Evolutionary conservation across 352 stramenopile genomes (phyloP), one percentile per base, ranked within the genome.

Genomic region (Globisporangium splendens): DNA sequence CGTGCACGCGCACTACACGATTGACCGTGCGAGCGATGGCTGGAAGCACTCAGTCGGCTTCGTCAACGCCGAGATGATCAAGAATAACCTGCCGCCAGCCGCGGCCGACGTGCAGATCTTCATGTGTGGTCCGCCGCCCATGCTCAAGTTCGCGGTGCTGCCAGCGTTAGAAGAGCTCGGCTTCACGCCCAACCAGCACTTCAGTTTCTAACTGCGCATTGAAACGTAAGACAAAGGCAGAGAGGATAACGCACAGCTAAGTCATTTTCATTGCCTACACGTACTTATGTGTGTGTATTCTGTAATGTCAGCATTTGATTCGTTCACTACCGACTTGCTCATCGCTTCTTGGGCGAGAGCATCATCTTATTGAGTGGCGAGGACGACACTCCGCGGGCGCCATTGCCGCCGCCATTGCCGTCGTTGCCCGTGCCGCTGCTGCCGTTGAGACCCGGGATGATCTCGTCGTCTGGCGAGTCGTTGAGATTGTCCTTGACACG

Each of bases 71-170:
- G 88, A 93, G 13, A 98, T 99, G 96, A 97, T 98, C 74, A 77
- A 88, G 59, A 71, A 79, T 50, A 83, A 98, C 73, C 66, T 99
- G 46, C 92, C 90, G 18, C 72, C 69, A 33, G 78, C 93, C 14
- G 77, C 62, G 11, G 59, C 79, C 21, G 90, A 93, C 62, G 89
- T 75, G 46, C 75, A 96, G 65, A 89, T 98, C 55, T 96, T 99
- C 66, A 96, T 99, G 81, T 99, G 97, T 75, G 97, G 97, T 33
- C 97, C 97, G 31, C 96, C 97, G 49, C 93, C 96, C 17, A 99
- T 99, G 97, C 95, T 99, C 65, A 98, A 99, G 79, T 98, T 98
- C 74, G 96, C 96, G 10, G 98, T 98, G 59, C 69, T 98, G 33
- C 96, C 96, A 8, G 96, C 96, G 60, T 85, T 99, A 47, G 80